Percentiles rank a stretch among this genome's conserved stretches.
phyloP scores from a whole-genome alignment of 345 rosid species.

The Diplotaxis tenuifolia region DNA sequence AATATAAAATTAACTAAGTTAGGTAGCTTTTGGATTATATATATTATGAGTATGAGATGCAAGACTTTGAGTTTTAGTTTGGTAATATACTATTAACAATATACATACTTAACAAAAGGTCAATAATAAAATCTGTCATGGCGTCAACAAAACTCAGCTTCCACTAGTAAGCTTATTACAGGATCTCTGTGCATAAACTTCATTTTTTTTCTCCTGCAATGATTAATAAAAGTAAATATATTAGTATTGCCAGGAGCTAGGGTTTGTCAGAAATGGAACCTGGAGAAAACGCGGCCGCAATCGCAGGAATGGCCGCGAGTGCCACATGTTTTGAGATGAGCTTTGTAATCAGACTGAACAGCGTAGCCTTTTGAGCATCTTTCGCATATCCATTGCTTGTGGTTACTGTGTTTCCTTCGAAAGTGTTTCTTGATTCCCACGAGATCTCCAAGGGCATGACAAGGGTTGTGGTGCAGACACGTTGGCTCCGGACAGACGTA shows the following conservation, averaged over 20 bases:
- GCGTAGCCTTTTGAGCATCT: conserved; percentile 93
- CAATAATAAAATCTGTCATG: conserved; percentile 14
- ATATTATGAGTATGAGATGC: conserved; percentile 23
- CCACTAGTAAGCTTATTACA: conserved; percentile 21
- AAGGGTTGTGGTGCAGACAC: conserved; percentile 93
- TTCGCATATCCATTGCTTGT: conserved; percentile 92
- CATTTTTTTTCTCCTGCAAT: neutral
- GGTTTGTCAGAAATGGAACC: conserved; percentile 46
- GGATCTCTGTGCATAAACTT: conserved; percentile 1
- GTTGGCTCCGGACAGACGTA: conserved; percentile 93
- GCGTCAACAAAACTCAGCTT: conserved; percentile 29
- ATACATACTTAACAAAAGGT: conserved; percentile 17
- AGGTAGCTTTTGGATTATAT: conserved; percentile 35
- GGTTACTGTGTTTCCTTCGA: conserved; percentile 85
- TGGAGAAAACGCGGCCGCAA: conserved; percentile 96
- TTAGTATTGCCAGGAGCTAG: conserved; percentile 12
- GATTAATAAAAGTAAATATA: neutral
- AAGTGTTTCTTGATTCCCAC: conserved; percentile 98
- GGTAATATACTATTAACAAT: conserved; percentile 8
- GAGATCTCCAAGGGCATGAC: conserved; percentile 93
- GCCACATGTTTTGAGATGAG: conserved; percentile 98
- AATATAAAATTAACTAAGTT: conserved; percentile 17
- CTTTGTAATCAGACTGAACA: conserved; percentile 96
- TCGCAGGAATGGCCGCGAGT: conserved; percentile 98
- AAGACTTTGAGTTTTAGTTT: conserved; percentile 25